Evolutionary conservation across 148 eudicot species (phyloP).

Genomic region (Dianthus caryophyllus): DNA sequence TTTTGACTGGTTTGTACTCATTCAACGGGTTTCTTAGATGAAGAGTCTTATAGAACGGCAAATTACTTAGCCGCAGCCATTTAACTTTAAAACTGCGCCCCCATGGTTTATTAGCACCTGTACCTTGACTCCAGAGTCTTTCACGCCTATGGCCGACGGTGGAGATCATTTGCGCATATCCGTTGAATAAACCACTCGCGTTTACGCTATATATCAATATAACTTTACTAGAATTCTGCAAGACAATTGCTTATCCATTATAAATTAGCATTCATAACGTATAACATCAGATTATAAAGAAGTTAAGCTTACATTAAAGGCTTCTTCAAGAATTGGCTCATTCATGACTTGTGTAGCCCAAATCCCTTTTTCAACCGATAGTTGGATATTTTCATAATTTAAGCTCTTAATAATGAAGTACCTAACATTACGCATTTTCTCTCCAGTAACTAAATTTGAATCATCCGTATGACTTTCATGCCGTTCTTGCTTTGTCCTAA

Average conservation of each 20-base stretch:
- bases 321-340: constrained; percentile 80
- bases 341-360: constrained; percentile 95
- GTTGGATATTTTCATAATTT: constrained; percentile 70
- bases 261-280: constrained; percentile 6
- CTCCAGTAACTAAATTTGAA: constrained; percentile 28
- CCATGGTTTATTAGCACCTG: constrained; percentile 67
- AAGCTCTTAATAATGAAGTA: constrained; percentile 86
- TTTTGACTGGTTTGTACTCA: constrained; percentile 81
- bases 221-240: constrained; percentile 75
- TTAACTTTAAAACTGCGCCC: constrained; percentile 75
- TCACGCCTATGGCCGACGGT: constrained; percentile 76
- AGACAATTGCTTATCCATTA: constrained; percentile 28
- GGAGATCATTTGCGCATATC: constrained; percentile 85
- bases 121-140: constrained; percentile 73
- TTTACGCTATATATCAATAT: constrained; percentile 84
- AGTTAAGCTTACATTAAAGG: constrained; percentile 62
- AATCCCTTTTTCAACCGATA: constrained; percentile 65
- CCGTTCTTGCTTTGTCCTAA: constrained; percentile 36
- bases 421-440: constrained; percentile 41
- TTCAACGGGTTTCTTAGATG: constrained; percentile 88
- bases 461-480: constrained; percentile 31
- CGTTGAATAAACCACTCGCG: constrained; percentile 90
- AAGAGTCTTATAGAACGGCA: constrained; percentile 73
- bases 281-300: constrained; percentile 9
- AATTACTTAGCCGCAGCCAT: constrained; percentile 64